Conservation (phyloP, 108 stramenopile genomes). For the Skeletonema potamos region DNA sequence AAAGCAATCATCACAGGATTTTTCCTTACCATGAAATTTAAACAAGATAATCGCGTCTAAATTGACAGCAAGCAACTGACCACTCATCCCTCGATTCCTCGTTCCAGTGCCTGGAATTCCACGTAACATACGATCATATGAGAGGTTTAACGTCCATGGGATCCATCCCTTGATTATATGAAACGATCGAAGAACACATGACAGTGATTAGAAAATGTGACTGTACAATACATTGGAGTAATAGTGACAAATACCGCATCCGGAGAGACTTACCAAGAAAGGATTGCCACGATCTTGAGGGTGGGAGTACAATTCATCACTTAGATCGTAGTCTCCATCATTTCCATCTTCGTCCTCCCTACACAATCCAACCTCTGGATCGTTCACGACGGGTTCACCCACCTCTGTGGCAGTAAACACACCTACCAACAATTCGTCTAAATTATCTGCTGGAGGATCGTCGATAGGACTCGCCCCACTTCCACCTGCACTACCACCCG, state of each 20-base stretch:
- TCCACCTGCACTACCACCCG: not conserved
- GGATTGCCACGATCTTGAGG: slow-evolving; percentile 69
- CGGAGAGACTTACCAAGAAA: slow-evolving; percentile 28
- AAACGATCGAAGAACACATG: not conserved
- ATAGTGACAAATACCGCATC: no score
- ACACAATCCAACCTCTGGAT: not conserved
- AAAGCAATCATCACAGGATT: not conserved
- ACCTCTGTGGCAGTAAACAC: not conserved
- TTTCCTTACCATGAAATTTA: slow-evolving; percentile 70
- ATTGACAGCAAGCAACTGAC: slow-evolving; percentile 70
- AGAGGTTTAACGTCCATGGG: slow-evolving; percentile 55
- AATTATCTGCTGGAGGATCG: not conserved
- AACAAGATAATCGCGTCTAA: slow-evolving; percentile 82
- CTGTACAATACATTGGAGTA: no score
- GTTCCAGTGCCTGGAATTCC: slow-evolving; percentile 88
- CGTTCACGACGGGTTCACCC: not conserved
- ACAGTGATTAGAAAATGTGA: not conserved
- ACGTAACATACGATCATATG: slow-evolving; percentile 67
- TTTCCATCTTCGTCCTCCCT: not conserved
- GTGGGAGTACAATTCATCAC: slow-evolving; percentile 16
- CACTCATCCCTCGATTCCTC: slow-evolving; percentile 61
- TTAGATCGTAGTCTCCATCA: not conserved
- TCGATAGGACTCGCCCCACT: not conserved
- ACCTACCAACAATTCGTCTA: not conserved
- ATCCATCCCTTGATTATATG: slow-evolving; percentile 57